These are phyloP conservation scores for Lactarius hatsudake DNA, from an alignment of 768 basidiomycete species.

Conservation along the genomic window DNA sequence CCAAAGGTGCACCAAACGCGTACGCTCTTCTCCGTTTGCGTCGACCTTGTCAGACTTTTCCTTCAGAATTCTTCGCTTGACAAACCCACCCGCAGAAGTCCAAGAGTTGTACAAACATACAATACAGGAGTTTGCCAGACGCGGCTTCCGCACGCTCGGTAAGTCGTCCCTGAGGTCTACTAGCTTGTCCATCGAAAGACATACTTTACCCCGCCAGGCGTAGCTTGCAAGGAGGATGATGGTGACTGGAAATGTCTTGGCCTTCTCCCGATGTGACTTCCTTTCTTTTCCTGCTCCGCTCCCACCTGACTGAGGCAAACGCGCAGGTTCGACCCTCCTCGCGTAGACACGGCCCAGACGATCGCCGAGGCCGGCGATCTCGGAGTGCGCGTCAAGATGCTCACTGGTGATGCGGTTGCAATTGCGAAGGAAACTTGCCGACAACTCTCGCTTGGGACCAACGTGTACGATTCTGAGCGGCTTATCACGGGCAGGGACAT, in stretches of 20 bases:
- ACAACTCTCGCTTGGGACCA: constrained; percentile 44
- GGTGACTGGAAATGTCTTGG: constrained; percentile 45
- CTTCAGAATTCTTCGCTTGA: constrained; percentile 42
- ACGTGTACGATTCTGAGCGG: constrained; percentile 45
- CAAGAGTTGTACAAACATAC: constrained; percentile 37
- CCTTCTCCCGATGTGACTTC: constrained; percentile 31
- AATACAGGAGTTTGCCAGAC: constrained; percentile 40
- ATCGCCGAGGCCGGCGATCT: constrained; percentile 43
- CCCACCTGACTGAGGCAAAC: constrained; percentile 10
- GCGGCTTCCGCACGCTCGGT: constrained; percentile 45
- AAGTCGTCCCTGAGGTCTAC: background rate
- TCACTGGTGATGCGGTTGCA: constrained; percentile 50
- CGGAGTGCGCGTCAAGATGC: constrained; percentile 49
- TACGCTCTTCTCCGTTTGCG: constrained; percentile 12
- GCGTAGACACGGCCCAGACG: constrained; percentile 44
- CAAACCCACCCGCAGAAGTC: constrained; percentile 35
- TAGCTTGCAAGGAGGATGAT: constrained; percentile 44
- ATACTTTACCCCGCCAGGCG: constrained; percentile 28
- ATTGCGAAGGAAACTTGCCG: constrained; percentile 49
- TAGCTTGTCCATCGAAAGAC: background rate
- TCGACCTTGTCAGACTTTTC: background rate
- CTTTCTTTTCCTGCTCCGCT: background rate
- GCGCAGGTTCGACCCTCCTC: constrained; percentile 48
- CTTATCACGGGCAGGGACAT: constrained; percentile 42
- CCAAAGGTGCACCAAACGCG: constrained; percentile 49